phyloP scores from a whole-genome alignment of 1,139 yeast genomes.

The Taphrina wiesneri region DNA sequence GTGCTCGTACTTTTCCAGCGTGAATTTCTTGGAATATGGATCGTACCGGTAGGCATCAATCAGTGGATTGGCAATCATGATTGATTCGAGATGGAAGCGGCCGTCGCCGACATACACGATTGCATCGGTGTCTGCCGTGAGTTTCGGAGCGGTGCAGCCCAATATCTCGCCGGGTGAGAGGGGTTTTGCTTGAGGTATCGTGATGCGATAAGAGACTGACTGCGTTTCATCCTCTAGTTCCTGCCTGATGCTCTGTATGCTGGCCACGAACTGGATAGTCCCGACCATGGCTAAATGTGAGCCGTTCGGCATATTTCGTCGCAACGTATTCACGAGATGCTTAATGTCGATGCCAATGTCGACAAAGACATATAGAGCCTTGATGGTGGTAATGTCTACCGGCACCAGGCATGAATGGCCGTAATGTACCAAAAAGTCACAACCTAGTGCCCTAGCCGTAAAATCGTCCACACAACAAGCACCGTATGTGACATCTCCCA shows the following conservation, averaged over 20 bases:
- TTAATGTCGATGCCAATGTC: constrained; percentile 84
- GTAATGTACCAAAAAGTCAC: constrained; percentile 93
- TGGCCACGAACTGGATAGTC: constrained; percentile 94
- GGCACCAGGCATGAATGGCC: constrained; percentile 98
- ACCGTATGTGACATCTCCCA: constrained; percentile 99
- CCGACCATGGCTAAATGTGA: constrained; percentile 78
- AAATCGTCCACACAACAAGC: constrained; percentile 98
- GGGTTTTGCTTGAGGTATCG: constrained; percentile 91
- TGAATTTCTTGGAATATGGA: constrained; percentile 89
- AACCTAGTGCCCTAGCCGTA: constrained; percentile 87
- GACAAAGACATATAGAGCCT: constrained; percentile 91
- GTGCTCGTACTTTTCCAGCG: constrained; percentile 85
- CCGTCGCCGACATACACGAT: constrained; percentile 96
- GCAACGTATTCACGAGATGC: constrained; percentile 75
- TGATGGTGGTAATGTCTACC: constrained; percentile 83
- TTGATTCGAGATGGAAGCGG: constrained; percentile 88
- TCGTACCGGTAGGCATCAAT: constrained; percentile 91
- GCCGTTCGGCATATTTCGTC: constrained; percentile 66
- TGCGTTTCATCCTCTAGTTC: constrained; percentile 46
- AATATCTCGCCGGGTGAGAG: constrained; percentile 92
- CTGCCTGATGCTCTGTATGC: constrained; percentile 75
- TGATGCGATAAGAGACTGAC: constrained; percentile 48
- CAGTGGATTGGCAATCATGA: constrained; percentile 95
- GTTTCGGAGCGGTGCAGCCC: constrained; percentile 90
- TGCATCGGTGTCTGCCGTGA: constrained; percentile 65